Conservation (phyloP, 345 rosid species). For the Erysimum cheiranthoides region DNA sequence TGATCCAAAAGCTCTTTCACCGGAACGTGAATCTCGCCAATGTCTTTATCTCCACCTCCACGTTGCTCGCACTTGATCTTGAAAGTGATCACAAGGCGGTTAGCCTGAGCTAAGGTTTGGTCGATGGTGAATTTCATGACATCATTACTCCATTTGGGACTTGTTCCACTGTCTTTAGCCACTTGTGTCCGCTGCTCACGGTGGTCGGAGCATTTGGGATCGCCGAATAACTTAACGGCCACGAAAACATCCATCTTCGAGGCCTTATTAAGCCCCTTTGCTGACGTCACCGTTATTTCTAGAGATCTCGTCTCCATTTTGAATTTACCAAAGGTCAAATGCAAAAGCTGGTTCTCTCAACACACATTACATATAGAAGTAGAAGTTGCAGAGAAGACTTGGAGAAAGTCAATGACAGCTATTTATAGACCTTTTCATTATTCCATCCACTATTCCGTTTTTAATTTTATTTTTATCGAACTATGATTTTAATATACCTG, state of each 20-base stretch:
- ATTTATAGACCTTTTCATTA: constrained; percentile 2
- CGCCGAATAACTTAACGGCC: constrained; percentile 41
- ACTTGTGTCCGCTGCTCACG: constrained; percentile 43
- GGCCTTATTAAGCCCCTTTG: constrained; percentile 34
- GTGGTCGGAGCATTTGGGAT: constrained; percentile 36
- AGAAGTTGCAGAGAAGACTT: constrained; percentile 38
- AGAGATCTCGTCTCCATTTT: constrained; percentile 36
- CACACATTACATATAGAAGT: constrained; percentile 29
- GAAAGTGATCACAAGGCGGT: constrained; percentile 45
- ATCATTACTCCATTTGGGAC: constrained; percentile 35
- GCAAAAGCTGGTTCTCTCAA: constrained; percentile 18
- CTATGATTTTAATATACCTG: neutral
- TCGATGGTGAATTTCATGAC: constrained; percentile 27
- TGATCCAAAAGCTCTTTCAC: constrained; percentile 46
- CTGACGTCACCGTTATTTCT: constrained; percentile 32
- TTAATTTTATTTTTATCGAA: neutral
- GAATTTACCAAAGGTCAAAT: neutral
- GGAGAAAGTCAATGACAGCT: constrained; percentile 34
- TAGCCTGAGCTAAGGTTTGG: constrained; percentile 42
- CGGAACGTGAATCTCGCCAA: constrained; percentile 43
- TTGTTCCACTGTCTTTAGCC: constrained; percentile 30
- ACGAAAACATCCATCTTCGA: constrained; percentile 38
- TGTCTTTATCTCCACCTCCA: constrained; percentile 37
- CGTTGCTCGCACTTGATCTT: constrained; percentile 38
- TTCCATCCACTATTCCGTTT: constrained; percentile 21